Percentiles rank a stretch among this genome's conserved stretches.
Evolutionary conservation across 805 yeast species (phyloP).

Genomic region (Pichia phayaonensis): DNA sequence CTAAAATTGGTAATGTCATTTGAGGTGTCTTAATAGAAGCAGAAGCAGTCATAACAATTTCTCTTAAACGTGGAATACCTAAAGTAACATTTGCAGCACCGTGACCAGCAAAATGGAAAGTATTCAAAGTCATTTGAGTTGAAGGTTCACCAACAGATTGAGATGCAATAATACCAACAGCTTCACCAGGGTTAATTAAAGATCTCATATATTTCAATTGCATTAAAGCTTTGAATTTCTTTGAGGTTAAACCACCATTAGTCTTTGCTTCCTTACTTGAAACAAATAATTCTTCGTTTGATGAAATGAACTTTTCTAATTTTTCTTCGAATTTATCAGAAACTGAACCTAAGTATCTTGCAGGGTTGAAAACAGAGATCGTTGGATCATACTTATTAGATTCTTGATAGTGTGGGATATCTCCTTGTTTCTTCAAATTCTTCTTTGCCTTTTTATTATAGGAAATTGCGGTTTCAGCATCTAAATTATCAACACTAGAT

Average conservation of each 20-base stretch:
- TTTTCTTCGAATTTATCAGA: constrained; percentile 82
- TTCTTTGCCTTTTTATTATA: constrained; percentile 82
- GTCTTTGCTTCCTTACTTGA: constrained; percentile 40
- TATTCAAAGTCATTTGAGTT: constrained; percentile 95
- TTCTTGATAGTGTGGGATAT: constrained; percentile 57
- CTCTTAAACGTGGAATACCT: constrained; percentile 99
- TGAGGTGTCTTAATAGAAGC: constrained; percentile 96
- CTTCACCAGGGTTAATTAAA: constrained; percentile 90
- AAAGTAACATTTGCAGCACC: constrained; percentile 99
- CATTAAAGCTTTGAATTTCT: constrained; percentile 93
- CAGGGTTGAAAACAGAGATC: constrained; percentile 76
- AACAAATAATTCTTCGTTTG: constrained; percentile 49
- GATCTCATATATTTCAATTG: constrained; percentile 98
- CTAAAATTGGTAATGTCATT: constrained; percentile 83
- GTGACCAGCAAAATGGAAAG: constrained; percentile 99
- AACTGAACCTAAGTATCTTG: constrained; percentile 86
- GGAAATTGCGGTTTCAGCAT: constrained; percentile 71
- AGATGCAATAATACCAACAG: constrained; percentile 97
- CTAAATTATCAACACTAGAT: constrained; percentile 64
- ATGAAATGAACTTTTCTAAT: constrained; percentile 60
- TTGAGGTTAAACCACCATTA: constrained; percentile 50
- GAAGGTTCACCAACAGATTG: constrained; percentile 99
- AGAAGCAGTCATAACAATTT: constrained; percentile 98
- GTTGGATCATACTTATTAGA: constrained; percentile 75
- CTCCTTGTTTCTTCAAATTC: constrained; percentile 53